Evolutionary conservation across 2,329 filamentous ascomycete genomes (phyloP).

Genomic region (Magnaporthiopsis incrustans): DNA sequence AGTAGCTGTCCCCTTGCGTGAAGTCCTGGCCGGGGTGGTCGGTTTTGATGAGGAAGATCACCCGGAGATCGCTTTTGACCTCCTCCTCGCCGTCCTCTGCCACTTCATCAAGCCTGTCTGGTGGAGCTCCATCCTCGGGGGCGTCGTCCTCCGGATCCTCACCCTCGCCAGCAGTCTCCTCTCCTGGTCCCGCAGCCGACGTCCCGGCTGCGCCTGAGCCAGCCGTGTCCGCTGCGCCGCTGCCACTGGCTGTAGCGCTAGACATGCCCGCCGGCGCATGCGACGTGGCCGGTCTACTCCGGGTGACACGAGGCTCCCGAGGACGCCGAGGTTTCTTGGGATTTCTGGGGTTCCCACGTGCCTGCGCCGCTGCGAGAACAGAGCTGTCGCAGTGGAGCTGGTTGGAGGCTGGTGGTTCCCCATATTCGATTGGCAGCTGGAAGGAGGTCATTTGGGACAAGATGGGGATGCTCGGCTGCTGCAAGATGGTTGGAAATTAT

Average conservation of each 20-base stretch:
- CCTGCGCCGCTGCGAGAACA: too few species aligned
- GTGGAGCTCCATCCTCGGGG: background rate
- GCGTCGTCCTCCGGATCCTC: background rate
- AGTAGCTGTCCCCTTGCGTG: background rate
- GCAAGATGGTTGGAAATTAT: background rate
- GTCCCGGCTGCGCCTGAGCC: background rate
- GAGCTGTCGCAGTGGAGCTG: background rate
- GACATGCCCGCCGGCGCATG: too few species aligned
- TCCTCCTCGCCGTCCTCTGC: background rate
- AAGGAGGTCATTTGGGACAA: background rate
- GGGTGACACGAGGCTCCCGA: too few species aligned
- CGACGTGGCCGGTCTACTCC: too few species aligned
- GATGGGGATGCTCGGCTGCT: background rate
- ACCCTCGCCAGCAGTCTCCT: background rate
- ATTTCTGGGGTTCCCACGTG: too few species aligned
- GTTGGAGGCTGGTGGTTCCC: background rate
- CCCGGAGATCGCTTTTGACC: background rate
- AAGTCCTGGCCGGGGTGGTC: background rate
- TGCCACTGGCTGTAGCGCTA: too few species aligned
- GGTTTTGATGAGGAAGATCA: background rate
- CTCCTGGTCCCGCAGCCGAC: background rate
- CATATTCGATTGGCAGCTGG: background rate
- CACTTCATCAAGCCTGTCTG: background rate
- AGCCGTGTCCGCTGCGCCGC: background rate
- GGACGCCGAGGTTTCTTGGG: too few species aligned